phyloP scores from a whole-genome alignment of 805 yeast species.

The Kregervanrija pseudodelftensis region DNA sequence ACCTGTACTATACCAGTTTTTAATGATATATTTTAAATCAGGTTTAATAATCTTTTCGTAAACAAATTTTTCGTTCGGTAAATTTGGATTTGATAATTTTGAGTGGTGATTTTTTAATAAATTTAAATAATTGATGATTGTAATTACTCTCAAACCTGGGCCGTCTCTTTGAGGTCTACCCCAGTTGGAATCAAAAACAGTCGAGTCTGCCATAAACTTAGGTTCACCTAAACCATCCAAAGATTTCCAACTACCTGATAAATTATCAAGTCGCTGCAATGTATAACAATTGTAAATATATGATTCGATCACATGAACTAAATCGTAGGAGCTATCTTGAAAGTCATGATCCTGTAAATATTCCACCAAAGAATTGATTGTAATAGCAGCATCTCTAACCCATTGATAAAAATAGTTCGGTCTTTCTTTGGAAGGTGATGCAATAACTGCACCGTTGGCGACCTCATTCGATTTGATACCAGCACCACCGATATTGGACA shows the following conservation, averaged over 20 bases:
- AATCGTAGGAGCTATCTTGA: conserved; percentile 15
- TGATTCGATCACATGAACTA: conserved; percentile 36
- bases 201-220: conserved; percentile 63
- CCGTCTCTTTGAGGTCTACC: conserved; percentile 97
- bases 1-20: conserved; percentile 57
- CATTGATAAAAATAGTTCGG: conserved; percentile 90
- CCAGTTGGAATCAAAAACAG: conserved; percentile 64
- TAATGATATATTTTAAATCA: conserved; percentile 59
- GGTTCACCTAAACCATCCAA: conserved; percentile 81
- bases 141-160: conserved; percentile 72
- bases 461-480: conserved; percentile 32
- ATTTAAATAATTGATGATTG: conserved; percentile 51
- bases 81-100: conserved; percentile 20
- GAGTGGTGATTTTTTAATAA: conserved; percentile 30
- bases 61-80: conserved; percentile 28
- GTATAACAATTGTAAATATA: conserved; percentile 53
- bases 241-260: conserved; percentile 53
- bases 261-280: conserved; percentile 63
- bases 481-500: conserved; percentile 51
- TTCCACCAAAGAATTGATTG: conserved; percentile 58
- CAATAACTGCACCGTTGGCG: conserved; percentile 67
- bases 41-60: conserved; percentile 51
- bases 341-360: conserved; percentile 38
- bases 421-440: conserved; percentile 62
- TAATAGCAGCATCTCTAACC: conserved; percentile 85